A percentile compares a stretch with the other conserved stretches of the same genome.
These are phyloP conservation scores for Rhodotorula kratochvilovae DNA, from an alignment of 768 basidiomycete genomes.

Conservation along the genomic window DNA sequence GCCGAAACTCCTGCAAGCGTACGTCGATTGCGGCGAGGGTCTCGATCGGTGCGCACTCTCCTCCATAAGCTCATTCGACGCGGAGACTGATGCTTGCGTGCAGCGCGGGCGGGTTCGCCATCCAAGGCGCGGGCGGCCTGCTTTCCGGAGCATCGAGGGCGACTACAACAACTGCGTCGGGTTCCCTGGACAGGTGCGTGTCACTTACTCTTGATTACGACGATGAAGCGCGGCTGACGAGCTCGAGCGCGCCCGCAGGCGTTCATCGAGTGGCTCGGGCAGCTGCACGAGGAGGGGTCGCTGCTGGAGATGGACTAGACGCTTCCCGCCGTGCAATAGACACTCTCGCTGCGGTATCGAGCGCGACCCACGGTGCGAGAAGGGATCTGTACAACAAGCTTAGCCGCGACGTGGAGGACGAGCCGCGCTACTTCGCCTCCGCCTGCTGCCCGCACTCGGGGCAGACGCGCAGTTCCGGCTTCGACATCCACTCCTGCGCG, in stretches of 20 bases:
- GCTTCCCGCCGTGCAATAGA: not conserved
- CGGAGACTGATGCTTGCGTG: slow-evolving; percentile 50
- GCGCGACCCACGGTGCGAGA: no score
- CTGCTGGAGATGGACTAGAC: slow-evolving; percentile 32
- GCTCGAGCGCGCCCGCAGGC: slow-evolving; percentile 47
- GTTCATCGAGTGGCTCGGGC: slow-evolving; percentile 69
- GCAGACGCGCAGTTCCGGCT: slow-evolving; percentile 65
- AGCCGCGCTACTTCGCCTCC: slow-evolving; percentile 53
- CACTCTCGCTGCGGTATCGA: not conserved
- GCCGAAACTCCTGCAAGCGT: slow-evolving; percentile 30
- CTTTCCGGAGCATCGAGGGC: slow-evolving; percentile 73
- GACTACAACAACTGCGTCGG: slow-evolving; percentile 81
- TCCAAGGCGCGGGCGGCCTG: slow-evolving; percentile 79
- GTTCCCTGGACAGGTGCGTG: slow-evolving; percentile 67
- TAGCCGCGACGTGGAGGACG: no score
- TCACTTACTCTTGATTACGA: rapidly evolving
- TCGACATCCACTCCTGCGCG: slow-evolving; percentile 64
- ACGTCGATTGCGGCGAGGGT: slow-evolving; percentile 36
- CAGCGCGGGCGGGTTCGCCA: slow-evolving; percentile 88
- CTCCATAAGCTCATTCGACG: slow-evolving; percentile 55
- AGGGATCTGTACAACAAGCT: no score
- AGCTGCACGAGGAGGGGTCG: slow-evolving; percentile 65
- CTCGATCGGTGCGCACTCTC: slow-evolving; percentile 21
- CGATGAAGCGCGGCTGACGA: no score
- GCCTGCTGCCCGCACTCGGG: slow-evolving; percentile 64